These are phyloP conservation scores for Cryphonectria radicalis DNA, from an alignment of 2,329 filamentous ascomycete species.

Conservation along the genomic window DNA sequence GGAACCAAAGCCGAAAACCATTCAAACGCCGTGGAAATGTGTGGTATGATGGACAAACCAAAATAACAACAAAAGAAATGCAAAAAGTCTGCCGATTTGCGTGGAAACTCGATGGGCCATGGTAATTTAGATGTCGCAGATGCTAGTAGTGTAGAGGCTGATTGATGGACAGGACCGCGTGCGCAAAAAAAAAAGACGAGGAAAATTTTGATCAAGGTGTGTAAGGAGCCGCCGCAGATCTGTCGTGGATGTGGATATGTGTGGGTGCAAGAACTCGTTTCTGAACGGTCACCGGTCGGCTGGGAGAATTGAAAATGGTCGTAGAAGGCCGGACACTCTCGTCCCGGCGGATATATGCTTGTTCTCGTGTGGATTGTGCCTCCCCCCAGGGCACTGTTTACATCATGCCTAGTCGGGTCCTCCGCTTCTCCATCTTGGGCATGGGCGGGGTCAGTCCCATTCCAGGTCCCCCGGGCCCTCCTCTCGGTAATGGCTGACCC, in stretches of 20 bases:
- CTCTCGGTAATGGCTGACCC: constrained; percentile 36
- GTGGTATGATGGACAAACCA: neutral
- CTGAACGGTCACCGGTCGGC: neutral
- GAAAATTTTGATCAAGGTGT: neutral
- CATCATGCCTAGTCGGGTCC: constrained; percentile 65
- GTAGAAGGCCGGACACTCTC: neutral
- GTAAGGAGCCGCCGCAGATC: neutral
- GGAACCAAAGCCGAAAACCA: neutral
- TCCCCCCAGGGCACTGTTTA: constrained; percentile 32
- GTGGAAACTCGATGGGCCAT: neutral
- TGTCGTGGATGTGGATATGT: neutral
- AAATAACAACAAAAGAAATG: constrained; percentile 4
- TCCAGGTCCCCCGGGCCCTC: constrained; percentile 46
- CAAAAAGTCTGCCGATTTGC: neutral
- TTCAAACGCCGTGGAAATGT: constrained; percentile 11
- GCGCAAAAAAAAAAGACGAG: neutral
- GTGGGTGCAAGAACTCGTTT: neutral
- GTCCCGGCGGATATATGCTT: neutral
- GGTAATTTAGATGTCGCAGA: neutral
- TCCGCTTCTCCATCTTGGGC: constrained; percentile 64
- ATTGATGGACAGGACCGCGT: neutral
- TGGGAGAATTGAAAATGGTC: neutral
- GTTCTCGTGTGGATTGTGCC: neutral
- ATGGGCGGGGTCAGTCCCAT: constrained; percentile 39
- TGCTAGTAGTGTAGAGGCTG: neutral